Percentiles rank a stretch among this genome's conserved stretches.
phyloP scores from a whole-genome alignment of 805 yeast species.

The Teunomyces stri region DNA sequence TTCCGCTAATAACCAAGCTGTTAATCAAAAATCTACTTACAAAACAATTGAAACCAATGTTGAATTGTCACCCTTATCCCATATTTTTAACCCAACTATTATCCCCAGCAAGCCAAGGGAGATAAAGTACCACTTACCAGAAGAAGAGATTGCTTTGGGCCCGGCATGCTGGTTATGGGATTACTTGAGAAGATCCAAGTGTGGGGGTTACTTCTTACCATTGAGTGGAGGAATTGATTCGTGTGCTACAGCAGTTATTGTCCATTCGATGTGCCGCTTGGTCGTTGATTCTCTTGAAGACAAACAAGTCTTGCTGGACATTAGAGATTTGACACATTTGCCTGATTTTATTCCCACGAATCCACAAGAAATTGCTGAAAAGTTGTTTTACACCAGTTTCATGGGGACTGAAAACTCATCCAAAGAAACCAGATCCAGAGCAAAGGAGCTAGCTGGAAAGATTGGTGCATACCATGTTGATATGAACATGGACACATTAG shows the following conservation, averaged over 20 bases:
- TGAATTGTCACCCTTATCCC: slow-evolving; percentile 60
- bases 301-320: slow-evolving; percentile 81
- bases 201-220: slow-evolving; percentile 91
- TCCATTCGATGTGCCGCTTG: slow-evolving; percentile 88
- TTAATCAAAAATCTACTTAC: slow-evolving; percentile 41
- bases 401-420: slow-evolving; percentile 98
- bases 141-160: slow-evolving; percentile 95
- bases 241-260: slow-evolving; percentile 95
- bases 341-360: slow-evolving; percentile 64
- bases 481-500: slow-evolving; percentile 86
- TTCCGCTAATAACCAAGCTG: slow-evolving; percentile 75
- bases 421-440: slow-evolving; percentile 77
- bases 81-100: slow-evolving; percentile 59
- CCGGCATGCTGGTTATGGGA: slow-evolving; percentile 99
- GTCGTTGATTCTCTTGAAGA: slow-evolving; percentile 66
- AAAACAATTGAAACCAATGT: slow-evolving; percentile 60
- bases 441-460: slow-evolving; percentile 66
- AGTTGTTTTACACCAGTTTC: slow-evolving; percentile 82
- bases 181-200: slow-evolving; percentile 83
- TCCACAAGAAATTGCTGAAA: slow-evolving; percentile 72
- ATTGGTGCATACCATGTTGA: slow-evolving; percentile 91
- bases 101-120: slow-evolving; percentile 53
- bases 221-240: slow-evolving; percentile 97
- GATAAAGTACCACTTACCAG: slow-evolving; percentile 73
- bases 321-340: slow-evolving; percentile 60